phyloP scores from a whole-genome alignment of 352 stramenopile species.

The Globisporangium echinulatum region DNA sequence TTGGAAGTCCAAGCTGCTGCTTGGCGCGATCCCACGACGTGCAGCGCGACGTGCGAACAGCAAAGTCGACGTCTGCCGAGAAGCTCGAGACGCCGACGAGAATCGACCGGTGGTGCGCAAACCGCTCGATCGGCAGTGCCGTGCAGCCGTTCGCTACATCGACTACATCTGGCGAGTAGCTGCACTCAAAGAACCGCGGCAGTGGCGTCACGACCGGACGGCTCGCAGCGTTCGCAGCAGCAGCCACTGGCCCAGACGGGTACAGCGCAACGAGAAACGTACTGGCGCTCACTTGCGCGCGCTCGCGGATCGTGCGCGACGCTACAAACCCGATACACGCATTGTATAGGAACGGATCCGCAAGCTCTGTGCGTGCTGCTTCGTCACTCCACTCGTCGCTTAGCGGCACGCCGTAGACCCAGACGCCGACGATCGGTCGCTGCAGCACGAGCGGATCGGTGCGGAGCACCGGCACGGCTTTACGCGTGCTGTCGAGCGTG shows the following conservation, averaged over 20 bases:
- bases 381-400: constrained; percentile 42
- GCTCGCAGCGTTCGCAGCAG: background rate
- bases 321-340: constrained; percentile 47
- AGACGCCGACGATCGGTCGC: constrained; percentile 63
- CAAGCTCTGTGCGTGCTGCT: constrained; percentile 23
- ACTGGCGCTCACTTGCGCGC: constrained; percentile 34
- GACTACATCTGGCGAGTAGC: constrained; percentile 10
- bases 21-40: constrained; percentile 34
- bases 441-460: constrained; percentile 63
- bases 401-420: constrained; percentile 61
- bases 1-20: constrained; percentile 14
- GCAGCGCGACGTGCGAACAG: constrained; percentile 23
- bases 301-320: constrained; percentile 53
- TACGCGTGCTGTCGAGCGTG: constrained; percentile 67
- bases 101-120: constrained; percentile 29
- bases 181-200: constrained; percentile 72
- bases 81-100: constrained; percentile 57
- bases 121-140: constrained; percentile 30
- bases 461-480: constrained; percentile 68
- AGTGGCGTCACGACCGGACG: constrained; percentile 14
- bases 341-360: constrained; percentile 54
- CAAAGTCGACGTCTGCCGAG: constrained; percentile 38
- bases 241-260: constrained; percentile 7
- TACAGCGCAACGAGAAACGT: constrained; percentile 73
- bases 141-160: background rate